Evolutionary conservation across 768 basidiomycete genomes (phyloP).

Genomic region (Lyophyllum shimeji): DNA sequence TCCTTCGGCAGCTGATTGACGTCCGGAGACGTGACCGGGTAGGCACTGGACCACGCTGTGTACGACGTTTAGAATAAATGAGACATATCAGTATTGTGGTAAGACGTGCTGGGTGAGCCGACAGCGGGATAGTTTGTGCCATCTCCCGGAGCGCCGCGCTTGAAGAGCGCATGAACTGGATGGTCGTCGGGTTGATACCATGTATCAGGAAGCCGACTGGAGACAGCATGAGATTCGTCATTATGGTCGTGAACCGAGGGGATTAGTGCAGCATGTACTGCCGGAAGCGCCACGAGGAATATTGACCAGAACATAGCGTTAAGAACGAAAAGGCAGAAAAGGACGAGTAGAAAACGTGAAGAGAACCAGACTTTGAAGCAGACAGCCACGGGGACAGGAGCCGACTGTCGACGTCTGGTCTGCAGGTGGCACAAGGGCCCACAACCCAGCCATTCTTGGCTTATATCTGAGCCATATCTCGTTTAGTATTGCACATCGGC

Average conservation of each 20-base stretch:
- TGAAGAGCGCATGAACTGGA: slow-evolving; percentile 62
- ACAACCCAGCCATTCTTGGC: not conserved
- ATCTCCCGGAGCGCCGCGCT: slow-evolving; percentile 52
- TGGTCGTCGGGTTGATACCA: slow-evolving; percentile 71
- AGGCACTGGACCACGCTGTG: slow-evolving; percentile 62
- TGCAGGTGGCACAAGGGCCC: not conserved
- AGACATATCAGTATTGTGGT: not conserved
- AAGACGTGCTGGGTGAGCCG: slow-evolving; percentile 55
- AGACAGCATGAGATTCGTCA: slow-evolving; percentile 28
- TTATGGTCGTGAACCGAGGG: slow-evolving; percentile 24
- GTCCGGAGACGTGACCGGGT: slow-evolving; percentile 53
- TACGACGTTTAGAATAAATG: slow-evolving; percentile 1
- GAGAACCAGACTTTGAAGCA: not conserved
- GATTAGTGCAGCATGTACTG: slow-evolving; percentile 22
- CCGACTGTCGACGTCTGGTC: not conserved
- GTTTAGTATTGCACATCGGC: not conserved
- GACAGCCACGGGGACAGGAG: not conserved
- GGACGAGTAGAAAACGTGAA: not conserved
- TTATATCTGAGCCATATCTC: not conserved
- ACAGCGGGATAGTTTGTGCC: slow-evolving; percentile 51
- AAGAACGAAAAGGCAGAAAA: slow-evolving; percentile 12
- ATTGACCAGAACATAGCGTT: slow-evolving; percentile 20
- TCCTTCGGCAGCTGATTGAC: slow-evolving; percentile 51
- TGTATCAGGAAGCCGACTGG: slow-evolving; percentile 29
- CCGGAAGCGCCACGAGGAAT: slow-evolving; percentile 23